A percentile compares a stretch with the other conserved stretches of the same genome.
Evolutionary conservation across 73 alveolate genomes (phyloP).

Genomic region (Loxodes magnus): DNA sequence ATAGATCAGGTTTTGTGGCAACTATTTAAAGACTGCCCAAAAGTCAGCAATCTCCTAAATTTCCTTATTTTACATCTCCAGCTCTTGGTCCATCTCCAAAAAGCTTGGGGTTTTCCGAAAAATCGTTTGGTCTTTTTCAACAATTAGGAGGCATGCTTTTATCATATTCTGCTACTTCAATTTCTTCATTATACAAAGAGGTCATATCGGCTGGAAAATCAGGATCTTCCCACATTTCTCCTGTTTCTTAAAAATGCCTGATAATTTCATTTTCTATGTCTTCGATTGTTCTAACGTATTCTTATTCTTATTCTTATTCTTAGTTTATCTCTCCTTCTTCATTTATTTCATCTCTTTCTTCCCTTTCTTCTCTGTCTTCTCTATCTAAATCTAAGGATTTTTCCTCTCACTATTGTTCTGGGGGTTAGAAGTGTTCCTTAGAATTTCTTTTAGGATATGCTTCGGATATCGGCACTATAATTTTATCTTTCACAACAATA

Average conservation of each 20-base stretch:
- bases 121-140: constrained; percentile 89
- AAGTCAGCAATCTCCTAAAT: constrained; percentile 97
- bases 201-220: constrained; percentile 65
- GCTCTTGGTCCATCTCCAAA: constrained; percentile 74
- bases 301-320: constrained; percentile 32
- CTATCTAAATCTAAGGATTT: too few relatives aligned
- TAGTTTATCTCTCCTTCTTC: constrained; percentile 17
- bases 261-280: constrained; percentile 33
- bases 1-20: constrained; percentile 32
- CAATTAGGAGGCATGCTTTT: constrained; percentile 54
- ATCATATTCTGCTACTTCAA: constrained; percentile 68
- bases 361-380: too few relatives aligned
- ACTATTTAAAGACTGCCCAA: constrained; percentile 59
- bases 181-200: constrained; percentile 65
- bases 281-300: constrained; percentile 15
- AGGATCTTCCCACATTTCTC: constrained; percentile 51
- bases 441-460: too few relatives aligned
- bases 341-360: constrained; percentile 15
- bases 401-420: too few relatives aligned
- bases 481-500: too few relatives aligned
- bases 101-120: constrained; percentile 79
- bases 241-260: constrained; percentile 35
- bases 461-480: too few relatives aligned
- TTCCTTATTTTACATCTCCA: constrained; percentile 94
- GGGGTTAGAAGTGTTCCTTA: too few relatives aligned